Evolutionary conservation across 1,284 basidiomycete species (phyloP).

Genomic region (Irpex rosettiformis): DNA sequence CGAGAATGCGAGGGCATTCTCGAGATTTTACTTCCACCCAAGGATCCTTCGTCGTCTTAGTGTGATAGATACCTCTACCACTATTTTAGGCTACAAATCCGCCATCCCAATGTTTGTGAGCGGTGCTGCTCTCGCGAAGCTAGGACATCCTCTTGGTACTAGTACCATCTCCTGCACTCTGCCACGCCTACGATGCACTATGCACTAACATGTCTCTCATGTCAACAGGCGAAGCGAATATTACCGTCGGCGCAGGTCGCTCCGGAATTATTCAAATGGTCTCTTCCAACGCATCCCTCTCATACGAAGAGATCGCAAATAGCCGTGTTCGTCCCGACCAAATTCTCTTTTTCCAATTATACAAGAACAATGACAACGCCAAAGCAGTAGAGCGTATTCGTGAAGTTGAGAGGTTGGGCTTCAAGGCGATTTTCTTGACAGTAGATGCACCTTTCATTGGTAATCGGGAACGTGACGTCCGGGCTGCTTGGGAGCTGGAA

Average conservation of each 20-base stretch:
- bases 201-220: not conserved
- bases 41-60: constrained; percentile 74
- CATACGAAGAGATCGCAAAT: constrained; percentile 66
- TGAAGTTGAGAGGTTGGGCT: constrained; percentile 70
- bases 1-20: constrained; percentile 74
- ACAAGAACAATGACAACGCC: constrained; percentile 75
- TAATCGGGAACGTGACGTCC: constrained; percentile 81
- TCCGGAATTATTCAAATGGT: constrained; percentile 85
- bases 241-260: constrained; percentile 71
- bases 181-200: not conserved
- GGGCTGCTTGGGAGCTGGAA: constrained; percentile 59
- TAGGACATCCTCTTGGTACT: constrained; percentile 82
- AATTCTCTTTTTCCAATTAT: constrained; percentile 82
- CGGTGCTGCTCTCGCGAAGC: constrained; percentile 84
- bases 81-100: constrained; percentile 72
- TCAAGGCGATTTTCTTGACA: constrained; percentile 87
- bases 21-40: constrained; percentile 79
- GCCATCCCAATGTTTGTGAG: constrained; percentile 82
- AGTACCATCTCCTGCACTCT: constrained; percentile 9
- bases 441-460: constrained; percentile 88
- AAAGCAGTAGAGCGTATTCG: constrained; percentile 71
- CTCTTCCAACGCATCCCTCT: constrained; percentile 83
- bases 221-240: constrained; percentile 74
- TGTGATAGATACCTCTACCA: constrained; percentile 70
- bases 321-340: constrained; percentile 57